Conservation (phyloP, 2,329 filamentous ascomycete species). For the Exophiala xenobiotica region DNA sequence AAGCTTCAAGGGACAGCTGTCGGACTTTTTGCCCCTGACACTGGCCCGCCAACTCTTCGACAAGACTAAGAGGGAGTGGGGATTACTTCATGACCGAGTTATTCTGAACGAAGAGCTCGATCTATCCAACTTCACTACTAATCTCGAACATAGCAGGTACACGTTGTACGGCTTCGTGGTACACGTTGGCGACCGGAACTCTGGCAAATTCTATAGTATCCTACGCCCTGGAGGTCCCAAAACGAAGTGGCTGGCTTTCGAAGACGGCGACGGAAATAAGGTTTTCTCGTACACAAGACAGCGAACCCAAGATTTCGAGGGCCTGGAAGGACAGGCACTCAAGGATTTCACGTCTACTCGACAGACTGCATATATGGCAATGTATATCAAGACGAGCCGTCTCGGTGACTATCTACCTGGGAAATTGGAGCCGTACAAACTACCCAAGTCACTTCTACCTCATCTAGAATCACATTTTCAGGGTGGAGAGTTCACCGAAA, state of each 20-base stretch:
- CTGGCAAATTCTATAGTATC: conserved; percentile 60
- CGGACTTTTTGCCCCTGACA: conserved; percentile 55
- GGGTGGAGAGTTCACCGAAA: conserved; percentile 17
- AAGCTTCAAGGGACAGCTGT: conserved; percentile 36
- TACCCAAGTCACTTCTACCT: conserved; percentile 41
- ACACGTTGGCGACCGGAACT: conserved; percentile 59
- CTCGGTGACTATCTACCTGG: conserved; percentile 43
- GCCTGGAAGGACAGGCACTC: conserved; percentile 41
- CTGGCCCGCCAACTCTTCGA: conserved; percentile 59
- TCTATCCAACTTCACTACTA: conserved; percentile 39
- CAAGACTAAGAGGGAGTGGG: conserved; percentile 54
- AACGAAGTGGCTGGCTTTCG: conserved; percentile 60
- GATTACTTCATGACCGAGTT: conserved; percentile 58
- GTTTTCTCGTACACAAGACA: conserved; percentile 58
- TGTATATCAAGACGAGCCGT: conserved; percentile 56
- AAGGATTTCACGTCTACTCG: conserved; percentile 41
- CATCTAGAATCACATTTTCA: conserved; percentile 37
- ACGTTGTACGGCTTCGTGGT: conserved; percentile 61
- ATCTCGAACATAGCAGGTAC: conserved; percentile 46
- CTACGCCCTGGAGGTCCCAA: conserved; percentile 57
- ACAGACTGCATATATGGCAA: conserved; percentile 52
- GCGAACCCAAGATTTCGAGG: conserved; percentile 54
- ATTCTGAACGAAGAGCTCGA: conserved; percentile 55
- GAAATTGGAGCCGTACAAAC: conserved; percentile 49
- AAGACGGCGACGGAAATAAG: conserved; percentile 55